phyloP scores from a whole-genome alignment of 2,329 filamentous ascomycete species.

The Fusarium bulbicola region DNA sequence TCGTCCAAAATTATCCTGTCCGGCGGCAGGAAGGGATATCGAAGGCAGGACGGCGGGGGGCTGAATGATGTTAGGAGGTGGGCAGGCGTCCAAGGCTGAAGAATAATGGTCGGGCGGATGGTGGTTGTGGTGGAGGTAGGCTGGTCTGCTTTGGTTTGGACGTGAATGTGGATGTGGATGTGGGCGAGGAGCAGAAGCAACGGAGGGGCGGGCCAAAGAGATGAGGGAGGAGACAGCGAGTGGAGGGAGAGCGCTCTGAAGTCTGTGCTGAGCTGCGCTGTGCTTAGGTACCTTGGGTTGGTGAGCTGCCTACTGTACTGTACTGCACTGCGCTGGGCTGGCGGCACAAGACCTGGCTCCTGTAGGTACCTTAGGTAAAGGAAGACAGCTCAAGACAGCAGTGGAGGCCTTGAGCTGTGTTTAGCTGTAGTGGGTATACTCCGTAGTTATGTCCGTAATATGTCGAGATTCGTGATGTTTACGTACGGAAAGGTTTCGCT shows the following conservation, averaged over 20 bases:
- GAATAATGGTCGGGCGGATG: slow-evolving; percentile 19
- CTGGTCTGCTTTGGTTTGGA: slow-evolving; percentile 13
- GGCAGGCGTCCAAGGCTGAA: slow-evolving; percentile 35
- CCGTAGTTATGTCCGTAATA: not conserved
- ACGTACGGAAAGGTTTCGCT: slow-evolving; percentile 1
- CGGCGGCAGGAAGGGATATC: slow-evolving; percentile 14
- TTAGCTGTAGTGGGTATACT: not conserved
- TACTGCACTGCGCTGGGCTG: slow-evolving; percentile 8
- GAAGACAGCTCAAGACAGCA: not conserved
- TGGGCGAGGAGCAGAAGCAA: slow-evolving; percentile 16
- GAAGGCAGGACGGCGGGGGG: slow-evolving; percentile 16
- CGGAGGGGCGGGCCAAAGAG: slow-evolving; percentile 31
- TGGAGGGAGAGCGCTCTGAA: slow-evolving; percentile 29
- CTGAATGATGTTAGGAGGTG: slow-evolving; percentile 28
- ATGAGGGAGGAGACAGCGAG: slow-evolving; percentile 33
- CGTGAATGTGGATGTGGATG: slow-evolving; percentile 20
- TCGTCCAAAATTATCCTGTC: slow-evolving; percentile 27
- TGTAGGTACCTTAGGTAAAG: not conserved
- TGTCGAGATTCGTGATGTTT: not conserved
- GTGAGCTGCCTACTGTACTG: not conserved
- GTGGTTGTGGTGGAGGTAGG: slow-evolving; percentile 4
- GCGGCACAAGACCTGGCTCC: not conserved
- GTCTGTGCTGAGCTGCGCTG: slow-evolving; percentile 29
- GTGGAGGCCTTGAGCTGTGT: not conserved
- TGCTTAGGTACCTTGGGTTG: not conserved